Evolutionary conservation across 768 basidiomycete genomes (phyloP), one percentile per base, ranked within the genome.

Genomic region (Termitomyces sp.): DNA sequence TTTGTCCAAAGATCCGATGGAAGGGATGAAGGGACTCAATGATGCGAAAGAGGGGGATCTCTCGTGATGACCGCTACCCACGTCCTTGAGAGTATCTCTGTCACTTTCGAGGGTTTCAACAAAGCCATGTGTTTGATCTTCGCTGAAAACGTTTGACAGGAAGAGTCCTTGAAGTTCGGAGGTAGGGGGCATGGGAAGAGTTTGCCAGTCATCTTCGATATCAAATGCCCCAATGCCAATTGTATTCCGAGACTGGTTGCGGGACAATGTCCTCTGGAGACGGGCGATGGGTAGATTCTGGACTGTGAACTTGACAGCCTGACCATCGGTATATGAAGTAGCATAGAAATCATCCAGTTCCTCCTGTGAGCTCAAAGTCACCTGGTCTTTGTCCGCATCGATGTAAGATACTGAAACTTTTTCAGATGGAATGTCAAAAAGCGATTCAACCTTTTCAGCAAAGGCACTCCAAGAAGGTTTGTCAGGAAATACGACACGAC

Each of bases 291-390:
- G 70, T 58, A 92, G 70, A 72, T 92, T 85, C 64, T 80, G 76
- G 22, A 92, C 83, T 20, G 70, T 71, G 63, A 93, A 82, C 70
- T 83, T 88, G 71, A 86, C 73, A 26, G 71, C 58, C 22, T 73
- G 69, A 14, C 67, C 67, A 45, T 65, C 57, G 22, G 59, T 61
- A 61, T 70, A 56, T 58, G 72, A 64, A 7, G 73, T 72, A 30
- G 67, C 64, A 66, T 87, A 91, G 67, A 80, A 89, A 58, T 92
- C 89, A 55, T 80, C 78, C n/a, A 92, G 80, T 69, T 93, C 91
- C 35, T 85, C 85, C 55, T 90, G 77, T 4, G 90, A 83, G 70
- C 82, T 88, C 57, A 92, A 75, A 12, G 90, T 92, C 60, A 93
- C 83, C 59, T 86, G 82, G 65, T 92, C 91, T 40, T 81, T 79